Percentiles rank a stretch among this genome's conserved stretches.
Evolutionary conservation across 2,329 filamentous ascomycete genomes (phyloP).

Genomic region (Metarhizium sp.): DNA sequence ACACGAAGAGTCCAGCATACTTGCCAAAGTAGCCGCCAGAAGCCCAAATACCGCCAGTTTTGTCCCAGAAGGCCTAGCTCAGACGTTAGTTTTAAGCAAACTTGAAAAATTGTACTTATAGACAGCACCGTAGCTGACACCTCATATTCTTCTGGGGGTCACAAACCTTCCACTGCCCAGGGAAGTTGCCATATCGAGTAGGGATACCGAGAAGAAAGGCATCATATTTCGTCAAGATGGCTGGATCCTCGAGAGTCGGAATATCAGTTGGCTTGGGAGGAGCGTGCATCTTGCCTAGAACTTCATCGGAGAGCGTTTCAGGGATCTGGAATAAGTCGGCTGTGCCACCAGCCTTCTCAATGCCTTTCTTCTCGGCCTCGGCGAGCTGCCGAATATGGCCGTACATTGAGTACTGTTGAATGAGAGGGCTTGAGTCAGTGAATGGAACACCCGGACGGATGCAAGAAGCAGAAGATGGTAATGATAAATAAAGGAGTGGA

Average conservation of each 20-base stretch:
- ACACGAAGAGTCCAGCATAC: conserved; percentile 84
- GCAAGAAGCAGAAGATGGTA: not conserved
- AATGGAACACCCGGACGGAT: not conserved
- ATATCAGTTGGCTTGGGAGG: conserved; percentile 63
- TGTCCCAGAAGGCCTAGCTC: conserved; percentile 67
- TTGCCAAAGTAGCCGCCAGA: conserved; percentile 74
- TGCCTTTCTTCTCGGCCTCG: conserved; percentile 82
- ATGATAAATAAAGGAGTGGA: not conserved
- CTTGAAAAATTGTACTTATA: not conserved
- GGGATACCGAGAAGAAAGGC: conserved; percentile 90
- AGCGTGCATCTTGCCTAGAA: conserved; percentile 86
- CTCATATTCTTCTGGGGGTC: not conserved
- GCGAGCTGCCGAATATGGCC: conserved; percentile 81
- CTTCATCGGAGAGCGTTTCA: conserved; percentile 79
- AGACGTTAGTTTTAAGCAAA: not conserved
- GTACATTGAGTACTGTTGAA: conserved; percentile 75
- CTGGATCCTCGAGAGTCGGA: conserved; percentile 49
- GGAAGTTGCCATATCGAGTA: conserved; percentile 95
- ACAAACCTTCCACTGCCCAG: conserved; percentile 75
- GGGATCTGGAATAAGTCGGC: conserved; percentile 79
- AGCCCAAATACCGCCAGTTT: conserved; percentile 77
- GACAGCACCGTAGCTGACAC: not conserved
- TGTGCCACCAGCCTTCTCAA: conserved; percentile 75
- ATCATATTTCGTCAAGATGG: conserved; percentile 65
- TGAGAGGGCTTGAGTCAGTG: not conserved